Conservation (phyloP, 164 flowering plant species). For the Amborella trichopoda region DNA sequence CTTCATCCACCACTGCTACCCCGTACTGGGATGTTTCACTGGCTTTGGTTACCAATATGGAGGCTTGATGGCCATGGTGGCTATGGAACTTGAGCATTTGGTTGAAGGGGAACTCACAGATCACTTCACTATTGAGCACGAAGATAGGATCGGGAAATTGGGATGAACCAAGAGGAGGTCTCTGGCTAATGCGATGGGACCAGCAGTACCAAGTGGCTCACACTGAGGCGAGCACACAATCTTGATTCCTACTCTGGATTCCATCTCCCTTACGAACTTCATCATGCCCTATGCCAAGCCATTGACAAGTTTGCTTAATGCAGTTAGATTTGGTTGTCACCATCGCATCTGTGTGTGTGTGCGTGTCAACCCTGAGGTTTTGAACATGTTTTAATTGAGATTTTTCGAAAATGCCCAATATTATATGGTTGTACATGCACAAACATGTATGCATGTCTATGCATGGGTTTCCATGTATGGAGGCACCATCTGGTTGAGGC, state of each 20-base stretch:
- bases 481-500: too few relatives aligned
- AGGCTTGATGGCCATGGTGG: slow-evolving; percentile 17
- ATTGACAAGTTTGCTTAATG: too few relatives aligned
- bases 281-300: slow-evolving; percentile 25
- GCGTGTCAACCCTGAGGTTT: too few relatives aligned
- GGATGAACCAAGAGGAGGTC: slow-evolving; percentile 10
- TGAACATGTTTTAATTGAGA: too few relatives aligned
- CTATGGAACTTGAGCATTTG: slow-evolving; percentile 16
- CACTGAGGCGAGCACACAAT: slow-evolving; percentile 19
- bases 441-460: too few relatives aligned
- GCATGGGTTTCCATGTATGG: too few relatives aligned
- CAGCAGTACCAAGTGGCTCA: slow-evolving; percentile 20
- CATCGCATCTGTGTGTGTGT: too few relatives aligned
- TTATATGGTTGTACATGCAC: too few relatives aligned
- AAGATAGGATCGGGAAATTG: slow-evolving; percentile 16
- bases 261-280: slow-evolving; percentile 15
- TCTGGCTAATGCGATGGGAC: slow-evolving; percentile 18
- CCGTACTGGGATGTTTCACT: slow-evolving; percentile 21
- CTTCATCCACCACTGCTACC: slow-evolving; percentile 17
- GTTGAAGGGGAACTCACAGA: slow-evolving; percentile 12
- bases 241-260: slow-evolving; percentile 13
- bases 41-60: slow-evolving; percentile 18
- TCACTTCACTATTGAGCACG: slow-evolving; percentile 18
- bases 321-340: too few relatives aligned
- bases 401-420: too few relatives aligned